Evolutionary conservation across 2,329 filamentous ascomycete species (phyloP).

Genomic region (Aspergillus sp.): DNA sequence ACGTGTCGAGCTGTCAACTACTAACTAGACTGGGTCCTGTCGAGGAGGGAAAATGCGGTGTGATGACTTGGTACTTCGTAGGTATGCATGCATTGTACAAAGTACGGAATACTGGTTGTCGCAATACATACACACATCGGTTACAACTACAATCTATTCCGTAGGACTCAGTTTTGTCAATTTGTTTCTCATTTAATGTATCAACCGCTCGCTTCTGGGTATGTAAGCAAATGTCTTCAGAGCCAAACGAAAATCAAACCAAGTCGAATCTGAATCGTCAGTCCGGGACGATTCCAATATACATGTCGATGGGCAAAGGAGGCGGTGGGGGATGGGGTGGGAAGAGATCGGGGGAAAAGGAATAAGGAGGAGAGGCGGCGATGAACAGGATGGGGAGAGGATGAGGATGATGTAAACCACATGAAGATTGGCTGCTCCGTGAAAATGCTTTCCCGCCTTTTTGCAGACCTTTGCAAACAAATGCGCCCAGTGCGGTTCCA

Average conservation of each 20-base stretch:
- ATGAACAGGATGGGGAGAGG: constrained; percentile 13
- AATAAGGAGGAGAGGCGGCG: constrained; percentile 3
- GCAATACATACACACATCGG: too few relatives aligned
- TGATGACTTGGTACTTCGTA: too few relatives aligned
- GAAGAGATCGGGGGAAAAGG: neutral
- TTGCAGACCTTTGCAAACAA: constrained; percentile 36
- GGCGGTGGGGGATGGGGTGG: neutral
- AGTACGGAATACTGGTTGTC: too few relatives aligned
- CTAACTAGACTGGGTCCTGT: too few relatives aligned
- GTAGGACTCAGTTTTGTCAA: constrained; percentile 1
- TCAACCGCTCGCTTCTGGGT: constrained; percentile 28
- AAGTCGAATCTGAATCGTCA: constrained; percentile 20
- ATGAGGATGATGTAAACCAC: constrained; percentile 19
- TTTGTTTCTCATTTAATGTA: constrained; percentile 19
- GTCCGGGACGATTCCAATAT: constrained; percentile 29
- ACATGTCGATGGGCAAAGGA: constrained; percentile 19
- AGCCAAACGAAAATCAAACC: constrained; percentile 24
- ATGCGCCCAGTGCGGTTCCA: constrained; percentile 37
- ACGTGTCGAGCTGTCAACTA: neutral
- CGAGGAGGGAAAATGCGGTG: neutral
- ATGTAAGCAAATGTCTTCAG: constrained; percentile 30
- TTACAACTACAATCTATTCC: neutral
- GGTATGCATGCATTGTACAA: too few relatives aligned
- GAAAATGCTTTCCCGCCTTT: constrained; percentile 35
- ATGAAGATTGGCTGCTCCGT: constrained; percentile 32